phyloP scores from a whole-genome alignment of 2,329 filamentous ascomycete species.

The Scedosporium aurantiacum region DNA sequence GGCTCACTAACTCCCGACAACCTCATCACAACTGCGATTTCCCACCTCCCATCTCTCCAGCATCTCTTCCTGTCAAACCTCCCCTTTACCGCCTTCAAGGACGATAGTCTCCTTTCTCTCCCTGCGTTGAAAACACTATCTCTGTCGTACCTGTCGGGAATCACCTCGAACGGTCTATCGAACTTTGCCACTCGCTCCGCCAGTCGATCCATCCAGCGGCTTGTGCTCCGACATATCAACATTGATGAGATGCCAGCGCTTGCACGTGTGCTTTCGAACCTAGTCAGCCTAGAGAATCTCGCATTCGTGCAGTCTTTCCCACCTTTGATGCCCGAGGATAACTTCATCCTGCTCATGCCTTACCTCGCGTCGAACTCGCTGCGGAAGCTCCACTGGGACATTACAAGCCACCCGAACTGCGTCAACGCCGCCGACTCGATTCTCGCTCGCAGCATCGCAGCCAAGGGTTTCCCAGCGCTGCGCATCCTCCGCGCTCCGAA shows the following conservation, averaged over 20 bases:
- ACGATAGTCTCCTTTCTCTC: constrained; percentile 41
- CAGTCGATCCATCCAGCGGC: constrained; percentile 31
- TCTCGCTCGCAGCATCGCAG: constrained; percentile 51
- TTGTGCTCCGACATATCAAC: constrained; percentile 46
- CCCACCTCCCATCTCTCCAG: constrained; percentile 40
- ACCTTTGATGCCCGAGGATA: constrained; percentile 42
- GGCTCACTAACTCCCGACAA: constrained; percentile 41
- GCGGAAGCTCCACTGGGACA: constrained; percentile 51
- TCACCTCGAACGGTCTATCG: constrained; percentile 45
- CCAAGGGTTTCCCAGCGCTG: constrained; percentile 52
- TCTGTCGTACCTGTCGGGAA: constrained; percentile 42
- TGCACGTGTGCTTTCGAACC: constrained; percentile 47
- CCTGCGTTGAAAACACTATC: constrained; percentile 44
- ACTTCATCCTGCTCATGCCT: constrained; percentile 50
- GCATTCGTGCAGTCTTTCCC: constrained; percentile 43
- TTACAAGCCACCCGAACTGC: constrained; percentile 37
- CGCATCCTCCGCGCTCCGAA: constrained; percentile 50
- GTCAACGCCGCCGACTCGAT: constrained; percentile 46
- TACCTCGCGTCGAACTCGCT: constrained; percentile 48
- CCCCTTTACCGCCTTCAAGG: constrained; percentile 44
- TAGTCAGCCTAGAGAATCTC: constrained; percentile 36
- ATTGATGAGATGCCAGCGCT: constrained; percentile 45
- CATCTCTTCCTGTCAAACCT: constrained; percentile 49
- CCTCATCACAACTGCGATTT: constrained; percentile 39
- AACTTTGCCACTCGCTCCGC: constrained; percentile 40